Evolutionary conservation across 2,329 filamentous ascomycete species (phyloP), one percentile per base, ranked within the genome.

Genomic region (Lasiodiplodia citricola): DNA sequence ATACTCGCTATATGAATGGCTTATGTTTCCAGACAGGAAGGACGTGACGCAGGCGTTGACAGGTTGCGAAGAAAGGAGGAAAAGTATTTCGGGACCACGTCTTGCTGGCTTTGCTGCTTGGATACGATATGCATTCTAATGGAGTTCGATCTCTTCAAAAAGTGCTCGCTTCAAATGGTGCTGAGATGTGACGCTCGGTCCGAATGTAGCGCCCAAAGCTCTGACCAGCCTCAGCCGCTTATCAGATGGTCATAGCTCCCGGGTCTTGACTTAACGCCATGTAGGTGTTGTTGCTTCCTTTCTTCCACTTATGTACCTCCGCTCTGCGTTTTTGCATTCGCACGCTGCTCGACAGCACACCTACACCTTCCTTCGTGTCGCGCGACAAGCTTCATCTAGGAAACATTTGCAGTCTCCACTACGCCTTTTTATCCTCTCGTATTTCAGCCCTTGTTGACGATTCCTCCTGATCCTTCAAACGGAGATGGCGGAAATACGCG

Each of bases 41-140:
- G 38, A 25, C 8, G 16, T 25, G 14, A 11, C 8, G 44, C 8
- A 51, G 25, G 18, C 41, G 41, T 50, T 62, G 58, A 16, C 16
- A 25, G 18, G n/a, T 37, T 51, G 58, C 18, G 14, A 35, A 28
- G 41, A 41, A 31, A 14, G 52, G 35, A 18, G 35, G 23, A 28
- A 44, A 28, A 37, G 25, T 23, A 23, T 62, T n/a, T 18, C 31
- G 55, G 38, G 47, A 62, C 57, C 35, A 18, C 23, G 25, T 62
- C n/a, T 21, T 47, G 44, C 44, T 47, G 18, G 44, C 44, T 47
- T 21, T 47, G 14, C 31, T 28, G 18, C 25, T 37, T 50, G 47
- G 35, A 38, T 52, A 21, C 18, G 60, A 35, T 64, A 64, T 64
- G 60, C 28, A 64, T 64, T 52, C 47, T 54, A 52, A 52, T 41